Evolutionary conservation across 192 early-diverging fungal species (phyloP), one percentile per base, ranked within the genome.

Genomic region (Dissophora globulifera): DNA sequence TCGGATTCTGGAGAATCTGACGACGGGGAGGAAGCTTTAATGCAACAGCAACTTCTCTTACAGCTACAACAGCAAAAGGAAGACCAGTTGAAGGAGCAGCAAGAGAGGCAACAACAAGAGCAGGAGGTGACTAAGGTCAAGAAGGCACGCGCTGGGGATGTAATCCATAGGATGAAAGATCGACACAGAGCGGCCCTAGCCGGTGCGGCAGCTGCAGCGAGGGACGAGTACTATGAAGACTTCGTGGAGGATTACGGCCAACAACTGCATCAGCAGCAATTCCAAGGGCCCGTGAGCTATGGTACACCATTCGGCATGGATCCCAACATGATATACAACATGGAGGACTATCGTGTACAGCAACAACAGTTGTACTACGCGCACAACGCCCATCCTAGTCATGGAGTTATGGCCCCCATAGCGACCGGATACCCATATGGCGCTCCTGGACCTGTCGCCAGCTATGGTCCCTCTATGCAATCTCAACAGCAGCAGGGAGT

Each of bases 151-250:
- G 35, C 16, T 19, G 69, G 63, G 35, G 60, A 50, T 16, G 69
- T 72, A 3, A 62, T 72, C 48, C 53, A 58, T 15, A 54, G 69
- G 20, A 72, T 72, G 69, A 72, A 63, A n/a, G 69, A 51, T 17
- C 51, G 69, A 23, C 69, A 72, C 46, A 61, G 69, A 11, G 69
- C 69, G 3, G 47, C 58, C 13, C 32, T 72, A 2, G 60, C 48
- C 2, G 69, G 60, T 4, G 60, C 59, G 10, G 52, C 45, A 25
- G 69, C 60, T 13, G 54, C 58, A 9, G 58, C 69, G 1, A 62
- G 59, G 52, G 69, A 72, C 3, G 69, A 63, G n/a, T 45, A 72
- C 38, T 63, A 63, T 15, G 69, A 63, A 25, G 69, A 72, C 13
- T 72, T 51, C 47, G 51, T 57, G 59, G 69, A 63, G 9, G 69